These are phyloP conservation scores for Exobasidium cylindrosporum DNA, from an alignment of 1,284 basidiomycete genomes.

Conservation along the genomic window DNA sequence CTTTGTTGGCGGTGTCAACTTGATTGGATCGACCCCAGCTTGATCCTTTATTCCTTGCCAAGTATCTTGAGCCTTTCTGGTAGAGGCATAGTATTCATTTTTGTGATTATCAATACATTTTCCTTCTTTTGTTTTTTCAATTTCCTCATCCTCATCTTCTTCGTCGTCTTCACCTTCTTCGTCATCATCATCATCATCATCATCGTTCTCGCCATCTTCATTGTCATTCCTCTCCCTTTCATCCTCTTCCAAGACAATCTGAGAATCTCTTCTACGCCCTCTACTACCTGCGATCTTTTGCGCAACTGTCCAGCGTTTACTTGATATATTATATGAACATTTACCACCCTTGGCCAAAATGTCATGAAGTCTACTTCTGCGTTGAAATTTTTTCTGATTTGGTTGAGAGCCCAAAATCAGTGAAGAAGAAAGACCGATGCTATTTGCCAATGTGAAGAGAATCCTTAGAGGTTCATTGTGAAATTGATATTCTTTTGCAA, in stretches of 20 bases:
- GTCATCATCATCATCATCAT: constrained; percentile 15
- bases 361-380: constrained; percentile 39
- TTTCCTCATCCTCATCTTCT: constrained; percentile 29
- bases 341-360: constrained; percentile 31
- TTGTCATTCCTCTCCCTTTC: constrained; percentile 15
- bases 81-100: not conserved
- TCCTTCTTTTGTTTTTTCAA: not conserved
- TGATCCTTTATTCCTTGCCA: not conserved
- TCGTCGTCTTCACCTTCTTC: constrained; percentile 29
- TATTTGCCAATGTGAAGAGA: constrained; percentile 34
- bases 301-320: constrained; percentile 5
- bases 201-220: constrained; percentile 7
- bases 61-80: not conserved
- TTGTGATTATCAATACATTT: not conserved
- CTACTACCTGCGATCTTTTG: not conserved
- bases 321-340: constrained; percentile 14
- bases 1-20: constrained; percentile 27
- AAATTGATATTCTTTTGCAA: constrained; percentile 44
- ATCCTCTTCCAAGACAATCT: constrained; percentile 10
- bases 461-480: constrained; percentile 44
- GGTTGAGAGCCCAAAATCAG: constrained; percentile 30
- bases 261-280: not conserved
- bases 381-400: constrained; percentile 39
- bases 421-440: constrained; percentile 36
- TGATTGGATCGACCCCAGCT: not conserved